These are phyloP conservation scores for Clonostachys rhizophaga DNA, from an alignment of 2,329 filamentous ascomycete genomes.

Conservation along the genomic window DNA sequence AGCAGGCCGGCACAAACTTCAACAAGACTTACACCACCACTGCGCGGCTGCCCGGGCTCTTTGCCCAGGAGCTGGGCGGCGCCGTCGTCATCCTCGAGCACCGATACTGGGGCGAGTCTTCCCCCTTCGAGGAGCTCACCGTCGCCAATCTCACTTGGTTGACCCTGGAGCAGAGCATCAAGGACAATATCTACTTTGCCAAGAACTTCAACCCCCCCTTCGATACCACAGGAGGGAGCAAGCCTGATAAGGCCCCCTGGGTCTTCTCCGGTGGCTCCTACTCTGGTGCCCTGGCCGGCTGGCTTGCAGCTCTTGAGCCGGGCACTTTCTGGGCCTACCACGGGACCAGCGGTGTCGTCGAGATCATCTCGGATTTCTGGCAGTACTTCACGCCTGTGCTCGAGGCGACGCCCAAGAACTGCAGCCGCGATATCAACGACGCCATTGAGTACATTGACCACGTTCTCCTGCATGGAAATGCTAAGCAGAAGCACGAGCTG, in stretches of 20 bases:
- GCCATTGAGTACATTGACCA: slow-evolving; percentile 41
- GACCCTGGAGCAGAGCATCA: slow-evolving; percentile 72
- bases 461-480: slow-evolving; percentile 30
- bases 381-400: slow-evolving; percentile 41
- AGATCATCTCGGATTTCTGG: slow-evolving; percentile 72
- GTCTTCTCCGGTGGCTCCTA: slow-evolving; percentile 78
- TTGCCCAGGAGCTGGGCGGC: slow-evolving; percentile 63
- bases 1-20: slow-evolving; percentile 49
- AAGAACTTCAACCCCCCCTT: slow-evolving; percentile 64
- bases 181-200: slow-evolving; percentile 74
- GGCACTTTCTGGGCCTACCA: slow-evolving; percentile 73
- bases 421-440: slow-evolving; percentile 56
- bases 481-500: slow-evolving; percentile 31
- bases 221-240: slow-evolving; percentile 58
- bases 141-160: slow-evolving; percentile 69
- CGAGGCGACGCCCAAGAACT: slow-evolving; percentile 45
- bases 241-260: slow-evolving; percentile 61
- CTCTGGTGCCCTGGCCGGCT: slow-evolving; percentile 70
- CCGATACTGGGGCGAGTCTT: slow-evolving; percentile 74
- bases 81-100: slow-evolving; percentile 77
- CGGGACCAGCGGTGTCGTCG: slow-evolving; percentile 70
- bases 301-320: slow-evolving; percentile 67
- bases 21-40: slow-evolving; percentile 65
- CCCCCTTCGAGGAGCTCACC: slow-evolving; percentile 58
- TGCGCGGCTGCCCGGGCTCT: slow-evolving; percentile 61